These are phyloP conservation scores for Colletotrichum acutatum DNA, from an alignment of 2,329 filamentous ascomycete species.

Conservation along the genomic window DNA sequence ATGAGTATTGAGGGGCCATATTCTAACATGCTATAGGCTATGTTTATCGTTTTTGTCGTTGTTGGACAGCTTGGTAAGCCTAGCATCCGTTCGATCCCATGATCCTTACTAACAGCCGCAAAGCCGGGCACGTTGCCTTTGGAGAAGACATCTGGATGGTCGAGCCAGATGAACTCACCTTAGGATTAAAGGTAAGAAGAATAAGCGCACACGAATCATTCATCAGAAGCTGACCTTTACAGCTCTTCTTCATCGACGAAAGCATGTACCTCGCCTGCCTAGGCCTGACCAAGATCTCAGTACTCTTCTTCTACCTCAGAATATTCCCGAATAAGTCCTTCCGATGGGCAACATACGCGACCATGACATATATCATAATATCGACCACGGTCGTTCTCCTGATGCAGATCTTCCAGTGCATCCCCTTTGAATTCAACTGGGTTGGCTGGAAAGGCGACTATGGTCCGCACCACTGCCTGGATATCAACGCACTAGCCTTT, in stretches of 20 bases:
- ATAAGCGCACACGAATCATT: background rate
- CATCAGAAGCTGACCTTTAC: background rate
- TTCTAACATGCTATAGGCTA: slow-evolving; percentile 34
- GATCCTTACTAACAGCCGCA: slow-evolving; percentile 11
- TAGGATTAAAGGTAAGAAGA: slow-evolving; percentile 42
- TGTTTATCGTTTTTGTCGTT: slow-evolving; percentile 46
- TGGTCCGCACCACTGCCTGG: slow-evolving; percentile 42
- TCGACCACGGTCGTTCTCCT: slow-evolving; percentile 44
- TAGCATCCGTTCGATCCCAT: background rate
- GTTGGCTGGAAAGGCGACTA: slow-evolving; percentile 44
- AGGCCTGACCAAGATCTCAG: slow-evolving; percentile 44
- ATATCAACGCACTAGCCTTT: slow-evolving; percentile 46
- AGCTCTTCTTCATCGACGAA: slow-evolving; percentile 46
- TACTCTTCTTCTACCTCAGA: slow-evolving; percentile 47
- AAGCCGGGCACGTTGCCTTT: slow-evolving; percentile 43
- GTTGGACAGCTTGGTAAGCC: slow-evolving; percentile 46
- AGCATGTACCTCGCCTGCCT: slow-evolving; percentile 46
- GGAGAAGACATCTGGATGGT: slow-evolving; percentile 53
- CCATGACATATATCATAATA: slow-evolving; percentile 41
- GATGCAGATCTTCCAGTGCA: slow-evolving; percentile 50
- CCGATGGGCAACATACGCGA: slow-evolving; percentile 38
- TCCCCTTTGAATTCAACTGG: slow-evolving; percentile 47
- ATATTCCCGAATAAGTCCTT: slow-evolving; percentile 45
- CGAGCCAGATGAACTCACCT: slow-evolving; percentile 40
- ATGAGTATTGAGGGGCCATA: background rate